Evolutionary conservation across 768 basidiomycete genomes (phyloP).

Genomic region (Tubosaeta brunneosetosa): DNA sequence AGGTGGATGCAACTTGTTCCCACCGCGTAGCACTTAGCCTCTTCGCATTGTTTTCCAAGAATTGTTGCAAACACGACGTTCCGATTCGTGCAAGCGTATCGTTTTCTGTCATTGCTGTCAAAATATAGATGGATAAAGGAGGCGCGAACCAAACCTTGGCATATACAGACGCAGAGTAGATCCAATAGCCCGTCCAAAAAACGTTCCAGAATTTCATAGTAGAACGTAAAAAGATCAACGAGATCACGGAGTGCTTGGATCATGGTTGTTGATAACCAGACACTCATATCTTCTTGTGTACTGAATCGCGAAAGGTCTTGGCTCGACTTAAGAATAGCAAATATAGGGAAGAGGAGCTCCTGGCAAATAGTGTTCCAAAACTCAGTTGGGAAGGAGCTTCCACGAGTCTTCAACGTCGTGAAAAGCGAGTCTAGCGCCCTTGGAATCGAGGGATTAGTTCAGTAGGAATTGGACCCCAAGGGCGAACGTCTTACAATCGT

Average conservation of each 20-base stretch:
- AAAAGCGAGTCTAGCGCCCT: conserved; percentile 98
- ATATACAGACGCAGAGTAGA: conserved; percentile 92
- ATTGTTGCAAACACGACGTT: conserved; percentile 94
- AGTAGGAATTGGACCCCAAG: neutral
- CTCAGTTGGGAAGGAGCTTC: conserved; percentile 75
- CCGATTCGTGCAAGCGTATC: conserved; percentile 97
- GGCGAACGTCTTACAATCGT: conserved; percentile 65
- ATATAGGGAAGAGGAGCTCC: conserved; percentile 96
- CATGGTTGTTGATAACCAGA: conserved; percentile 99
- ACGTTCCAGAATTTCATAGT: conserved; percentile 86
- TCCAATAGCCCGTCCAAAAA: conserved; percentile 93
- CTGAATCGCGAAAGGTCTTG: conserved; percentile 90
- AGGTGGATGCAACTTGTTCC: conserved; percentile 89
- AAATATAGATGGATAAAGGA: neutral
- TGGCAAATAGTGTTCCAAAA: conserved; percentile 99
- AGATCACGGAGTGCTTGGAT: conserved; percentile 95
- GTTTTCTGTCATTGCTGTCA: conserved; percentile 60
- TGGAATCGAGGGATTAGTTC: conserved; percentile 7
- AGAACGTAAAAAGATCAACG: conserved; percentile 92
- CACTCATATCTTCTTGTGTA: conserved; percentile 98
- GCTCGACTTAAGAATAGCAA: conserved; percentile 89
- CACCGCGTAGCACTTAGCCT: conserved; percentile 82
- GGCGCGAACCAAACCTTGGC: conserved; percentile 68
- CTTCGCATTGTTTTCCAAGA: conserved; percentile 86
- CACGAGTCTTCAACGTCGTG: conserved; percentile 87